phyloP scores from a whole-genome alignment of 805 yeast genomes.

The Priceomyces haplophilus region DNA sequence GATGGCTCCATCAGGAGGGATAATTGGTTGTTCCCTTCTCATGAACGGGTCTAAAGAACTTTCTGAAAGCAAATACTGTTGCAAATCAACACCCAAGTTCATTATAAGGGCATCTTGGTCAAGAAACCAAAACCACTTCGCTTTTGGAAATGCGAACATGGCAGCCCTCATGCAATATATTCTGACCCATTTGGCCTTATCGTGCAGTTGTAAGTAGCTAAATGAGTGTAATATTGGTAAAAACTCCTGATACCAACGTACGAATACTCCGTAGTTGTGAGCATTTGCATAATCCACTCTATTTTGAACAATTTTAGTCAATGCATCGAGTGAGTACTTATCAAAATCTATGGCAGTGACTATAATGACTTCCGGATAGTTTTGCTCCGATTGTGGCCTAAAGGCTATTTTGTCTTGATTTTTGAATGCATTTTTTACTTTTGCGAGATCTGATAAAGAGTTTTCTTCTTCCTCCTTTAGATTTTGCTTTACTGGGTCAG shows the following conservation, averaged over 20 bases:
- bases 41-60: constrained; percentile 61
- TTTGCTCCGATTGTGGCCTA: constrained; percentile 30
- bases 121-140: constrained; percentile 88
- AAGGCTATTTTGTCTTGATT: constrained; percentile 62
- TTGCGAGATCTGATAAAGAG: constrained; percentile 38
- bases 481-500: constrained; percentile 30
- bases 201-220: constrained; percentile 38
- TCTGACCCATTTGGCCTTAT: constrained; percentile 61
- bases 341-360: constrained; percentile 81
- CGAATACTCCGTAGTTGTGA: constrained; percentile 78
- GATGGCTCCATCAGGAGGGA: constrained; percentile 64
- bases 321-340: constrained; percentile 53
- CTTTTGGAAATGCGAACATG: constrained; percentile 87
- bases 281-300: constrained; percentile 83
- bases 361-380: constrained; percentile 64
- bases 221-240: constrained; percentile 50
- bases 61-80: constrained; percentile 56
- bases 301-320: constrained; percentile 74
- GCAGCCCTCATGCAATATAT: constrained; percentile 73
- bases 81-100: constrained; percentile 62
- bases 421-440: constrained; percentile 56
- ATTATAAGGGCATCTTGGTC: constrained; percentile 77
- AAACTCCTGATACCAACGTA: constrained; percentile 85
- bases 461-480: constrained; percentile 48
- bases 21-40: constrained; percentile 67